Evolutionary conservation across 2,329 filamentous ascomycete species (phyloP), one percentile per base, ranked within the genome.

Genomic region (Hymenoscyphus fructigenus): DNA sequence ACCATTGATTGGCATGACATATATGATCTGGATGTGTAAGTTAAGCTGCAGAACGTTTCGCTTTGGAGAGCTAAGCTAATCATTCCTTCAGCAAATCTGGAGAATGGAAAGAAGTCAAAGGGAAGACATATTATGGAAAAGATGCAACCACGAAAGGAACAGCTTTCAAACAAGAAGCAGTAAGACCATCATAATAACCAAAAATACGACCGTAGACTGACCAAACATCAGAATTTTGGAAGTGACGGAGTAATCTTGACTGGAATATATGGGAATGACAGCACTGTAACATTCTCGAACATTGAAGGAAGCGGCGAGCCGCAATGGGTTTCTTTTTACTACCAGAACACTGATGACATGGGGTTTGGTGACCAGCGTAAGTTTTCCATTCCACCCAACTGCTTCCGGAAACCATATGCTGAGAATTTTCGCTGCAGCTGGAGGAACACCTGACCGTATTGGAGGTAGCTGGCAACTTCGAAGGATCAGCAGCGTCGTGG

Each of bases 381-480:
- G 47, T 23, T 53, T 53, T 10, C 20, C 17, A 23, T 10, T 3
- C 5, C 17, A 20, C 44, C 9, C 41, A 44, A 44, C 14, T n/a
- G 15, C 41, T 44, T 6, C 6, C 15, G n/a, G 15, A n/a, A 3
- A 44, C 41, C 28, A 29, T 29, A 29, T 6, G 6, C 28, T 29
- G 6, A 29, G n/a, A 29, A 29, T 29, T 29, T 29, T 29, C 28
- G 28, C 20, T 26, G 28, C 34, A 74, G 74, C 86, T 1, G 82
- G 81, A 55, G 86, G 85, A 5, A 75, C 77, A 0, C 86, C 86
- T 0, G 85, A 88, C 70, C 81, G 86, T 6, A 87, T 88, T 62
- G 83, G 83, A 5, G 85, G 86, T 0, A 75, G 78, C 0, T 88
- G 85, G 85, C 83, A 86, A 66, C 76, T 88, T 5, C 81, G 85